These are phyloP conservation scores for Penicillium longicatenatum DNA, from an alignment of 495 filamentous ascomycete genomes.

Conservation along the genomic window DNA sequence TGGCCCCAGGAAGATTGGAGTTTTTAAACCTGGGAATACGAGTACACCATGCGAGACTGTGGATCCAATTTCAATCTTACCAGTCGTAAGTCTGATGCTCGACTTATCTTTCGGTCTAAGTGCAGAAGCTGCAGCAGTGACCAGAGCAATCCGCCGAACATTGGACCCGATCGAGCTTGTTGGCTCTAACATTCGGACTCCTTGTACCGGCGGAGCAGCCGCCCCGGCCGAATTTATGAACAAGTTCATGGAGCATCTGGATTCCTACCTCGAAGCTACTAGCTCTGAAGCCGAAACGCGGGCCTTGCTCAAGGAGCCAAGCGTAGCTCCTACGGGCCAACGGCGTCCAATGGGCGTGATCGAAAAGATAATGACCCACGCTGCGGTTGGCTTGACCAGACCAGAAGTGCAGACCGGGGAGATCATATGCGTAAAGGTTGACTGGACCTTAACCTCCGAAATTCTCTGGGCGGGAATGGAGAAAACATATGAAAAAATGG, in stretches of 20 bases:
- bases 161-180: slow-evolving; percentile 11
- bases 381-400: slow-evolving; percentile 2
- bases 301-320: neutral
- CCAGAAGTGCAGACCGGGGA: slow-evolving; percentile 2
- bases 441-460: neutral
- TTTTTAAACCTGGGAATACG: neutral
- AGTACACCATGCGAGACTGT: neutral
- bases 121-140: slow-evolving; percentile 6
- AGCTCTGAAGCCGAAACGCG: neutral
- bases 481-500: slow-evolving; percentile 34
- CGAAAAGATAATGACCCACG: slow-evolving; percentile 11
- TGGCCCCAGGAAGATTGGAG: neutral
- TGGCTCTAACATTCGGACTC: slow-evolving; percentile 8
- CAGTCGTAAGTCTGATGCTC: slow-evolving; percentile 3
- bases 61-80: neutral
- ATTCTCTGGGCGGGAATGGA: slow-evolving; percentile 34
- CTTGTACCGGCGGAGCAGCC: slow-evolving; percentile 2
- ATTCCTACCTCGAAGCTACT: neutral
- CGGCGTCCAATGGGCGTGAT: slow-evolving; percentile 8
- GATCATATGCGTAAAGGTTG: neutral
- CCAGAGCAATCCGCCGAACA: slow-evolving; percentile 7
- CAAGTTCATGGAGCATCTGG: neutral
- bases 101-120: slow-evolving; percentile 4
- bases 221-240: neutral
- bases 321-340: neutral